A percentile compares a stretch with the other conserved stretches of the same genome.
Conservation (phyloP, 768 basidiomycete species). For the Leucocoprinus leucothites region DNA sequence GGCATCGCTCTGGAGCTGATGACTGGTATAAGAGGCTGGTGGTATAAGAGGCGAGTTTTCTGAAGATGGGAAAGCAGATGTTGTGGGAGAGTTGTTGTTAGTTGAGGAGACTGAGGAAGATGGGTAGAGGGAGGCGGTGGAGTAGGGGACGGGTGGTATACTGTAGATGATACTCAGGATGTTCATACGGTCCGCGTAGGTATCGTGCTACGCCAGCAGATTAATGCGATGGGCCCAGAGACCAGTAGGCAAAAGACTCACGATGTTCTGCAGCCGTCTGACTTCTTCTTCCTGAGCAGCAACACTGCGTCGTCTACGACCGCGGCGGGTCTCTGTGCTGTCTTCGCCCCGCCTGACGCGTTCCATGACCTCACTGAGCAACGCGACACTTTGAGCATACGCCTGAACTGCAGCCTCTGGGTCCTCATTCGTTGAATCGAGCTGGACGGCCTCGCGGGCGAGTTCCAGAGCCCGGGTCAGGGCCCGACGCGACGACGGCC, state of each 20-base stretch:
- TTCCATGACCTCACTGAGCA: conserved; percentile 92
- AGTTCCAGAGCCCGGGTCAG: conserved; percentile 84
- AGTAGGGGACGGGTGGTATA: conserved; percentile 73
- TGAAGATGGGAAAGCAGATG: conserved; percentile 48
- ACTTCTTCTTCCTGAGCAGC: conserved; percentile 94
- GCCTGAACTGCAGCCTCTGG: conserved; percentile 87
- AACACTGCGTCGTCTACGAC: conserved; percentile 67
- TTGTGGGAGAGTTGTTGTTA: conserved; percentile 44
- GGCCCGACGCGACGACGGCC: conserved; percentile 80
- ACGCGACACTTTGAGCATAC: conserved; percentile 81
- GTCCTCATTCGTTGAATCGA: conserved; percentile 86
- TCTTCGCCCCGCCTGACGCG: conserved; percentile 85
- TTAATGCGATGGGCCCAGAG: conserved; percentile 11
- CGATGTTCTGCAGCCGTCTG: conserved; percentile 80
- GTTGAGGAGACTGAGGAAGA: conserved; percentile 40
- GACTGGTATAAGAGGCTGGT: conserved; percentile 30
- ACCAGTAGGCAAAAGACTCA: conserved; percentile 36
- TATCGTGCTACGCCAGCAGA: conserved; percentile 67
- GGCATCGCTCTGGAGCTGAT: conserved; percentile 34
- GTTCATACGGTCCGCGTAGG: conserved; percentile 92
- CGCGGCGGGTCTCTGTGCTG: conserved; percentile 59
- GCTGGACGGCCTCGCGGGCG: conserved; percentile 84
- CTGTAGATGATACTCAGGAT: conserved; percentile 88
- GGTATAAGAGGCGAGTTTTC: conserved; percentile 41
- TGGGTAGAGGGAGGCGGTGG: conserved; percentile 50